Conservation (phyloP, 2,329 filamentous ascomycete species). For the Madurella mycetomatis region DNA sequence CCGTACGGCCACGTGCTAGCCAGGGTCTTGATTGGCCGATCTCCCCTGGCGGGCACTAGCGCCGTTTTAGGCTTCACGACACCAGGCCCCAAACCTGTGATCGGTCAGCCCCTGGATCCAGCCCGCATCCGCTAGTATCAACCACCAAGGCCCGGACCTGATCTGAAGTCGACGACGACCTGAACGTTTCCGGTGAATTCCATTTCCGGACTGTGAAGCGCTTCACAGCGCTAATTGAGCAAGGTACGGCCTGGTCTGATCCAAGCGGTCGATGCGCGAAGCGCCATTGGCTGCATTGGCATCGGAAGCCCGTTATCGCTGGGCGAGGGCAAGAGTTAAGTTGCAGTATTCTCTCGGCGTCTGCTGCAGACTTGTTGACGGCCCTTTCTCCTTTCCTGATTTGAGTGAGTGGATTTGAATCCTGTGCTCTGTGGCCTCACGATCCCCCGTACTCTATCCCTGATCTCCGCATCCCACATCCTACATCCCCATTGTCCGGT, state of each 20-base stretch:
- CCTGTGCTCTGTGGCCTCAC: no score
- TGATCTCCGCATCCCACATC: no score
- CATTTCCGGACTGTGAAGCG: background rate
- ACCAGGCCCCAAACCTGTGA: background rate
- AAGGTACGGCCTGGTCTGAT: background rate
- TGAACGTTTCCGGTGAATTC: background rate
- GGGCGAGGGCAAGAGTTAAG: no score
- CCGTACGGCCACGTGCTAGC: background rate
- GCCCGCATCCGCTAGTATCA: background rate
- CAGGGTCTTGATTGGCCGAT: background rate
- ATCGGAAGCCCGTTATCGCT: background rate
- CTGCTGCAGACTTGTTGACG: no score
- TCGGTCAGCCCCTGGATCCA: background rate
- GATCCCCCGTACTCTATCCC: no score
- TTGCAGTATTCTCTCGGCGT: no score
- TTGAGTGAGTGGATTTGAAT: no score
- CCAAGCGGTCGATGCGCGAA: background rate
- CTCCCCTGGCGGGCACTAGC: background rate
- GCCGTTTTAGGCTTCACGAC: background rate
- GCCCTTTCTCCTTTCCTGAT: no score
- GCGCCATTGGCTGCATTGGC: background rate
- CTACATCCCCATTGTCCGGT: no score
- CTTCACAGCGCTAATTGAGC: background rate
- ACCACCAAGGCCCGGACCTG: background rate
- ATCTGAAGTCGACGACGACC: background rate